Base-by-base conservation (phyloP, 768 basidiomycete genomes). In the Leccinum sublutescens region DNA sequence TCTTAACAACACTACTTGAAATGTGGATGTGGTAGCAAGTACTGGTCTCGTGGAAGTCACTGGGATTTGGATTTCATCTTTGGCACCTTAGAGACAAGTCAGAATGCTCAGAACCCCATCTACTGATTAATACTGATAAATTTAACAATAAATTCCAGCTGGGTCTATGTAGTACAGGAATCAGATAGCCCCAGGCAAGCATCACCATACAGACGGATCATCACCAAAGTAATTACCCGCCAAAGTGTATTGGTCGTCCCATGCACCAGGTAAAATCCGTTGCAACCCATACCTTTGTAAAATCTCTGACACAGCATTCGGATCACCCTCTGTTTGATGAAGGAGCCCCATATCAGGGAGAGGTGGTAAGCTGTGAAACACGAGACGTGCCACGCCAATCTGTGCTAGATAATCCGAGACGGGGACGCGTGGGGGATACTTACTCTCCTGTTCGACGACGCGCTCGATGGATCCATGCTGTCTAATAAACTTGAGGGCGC, bases 401-500 rank as follows among this genome's bases (percentile, higher is more conserved):
- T 91, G 84, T 2, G 78, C 78, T 3, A 94, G 73, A 67, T 94
- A 94, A 11, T 74, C 78, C 2, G 78, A 69, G 12, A 66, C 60
- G 1, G 83, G 72, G 11, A 81, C 58, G 17, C 78, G 79, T 1
- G 83, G 85, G 2, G 77, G 75, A 66, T 80, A 87, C 68, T 80
- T 83, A 6, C 71, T 75, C 64, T 82, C 80, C 15, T 68, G 67
- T 60, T 81, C 76, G 19, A 95, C 72, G 33, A 93, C 77, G 6
- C 78, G 74, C 71, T 94, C 92, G 64, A 96, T 94, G 7, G 82
- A 79, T 4, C 85, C 85, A 68, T 93, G 75, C 63, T 83, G 76
- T 52, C 80, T 81, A 53, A 96, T 91, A 62, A 89, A 83, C 64
- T 85, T 86, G 66, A 92, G 84, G 1, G 93, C 93, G 2, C 85